These are phyloP conservation scores for Lentinus brumalis DNA, from an alignment of 768 basidiomycete genomes.

Conservation along the genomic window DNA sequence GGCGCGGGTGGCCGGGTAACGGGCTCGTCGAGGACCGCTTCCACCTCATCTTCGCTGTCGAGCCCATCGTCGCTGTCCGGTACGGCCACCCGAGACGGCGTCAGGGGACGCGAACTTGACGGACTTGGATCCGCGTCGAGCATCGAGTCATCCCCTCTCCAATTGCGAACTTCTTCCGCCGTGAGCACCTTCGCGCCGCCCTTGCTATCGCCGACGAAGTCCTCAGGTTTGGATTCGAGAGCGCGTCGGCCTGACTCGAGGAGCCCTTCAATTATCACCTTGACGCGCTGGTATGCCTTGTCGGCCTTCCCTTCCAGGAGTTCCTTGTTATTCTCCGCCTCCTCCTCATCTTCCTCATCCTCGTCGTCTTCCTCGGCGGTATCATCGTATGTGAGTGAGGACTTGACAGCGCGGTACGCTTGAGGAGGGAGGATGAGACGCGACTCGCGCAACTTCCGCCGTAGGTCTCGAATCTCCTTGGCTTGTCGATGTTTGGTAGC, in stretches of 20 bases:
- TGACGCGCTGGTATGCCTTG: constrained; percentile 63
- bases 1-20: constrained; percentile 22
- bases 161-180: constrained; percentile 68
- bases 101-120: constrained; percentile 14
- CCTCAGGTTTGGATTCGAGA: constrained; percentile 56
- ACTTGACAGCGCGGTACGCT: constrained; percentile 57
- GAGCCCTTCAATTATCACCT: constrained; percentile 61
- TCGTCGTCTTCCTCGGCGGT: constrained; percentile 45
- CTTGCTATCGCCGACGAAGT: constrained; percentile 46
- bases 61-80: constrained; percentile 19
- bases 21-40: constrained; percentile 24
- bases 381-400: constrained; percentile 48
- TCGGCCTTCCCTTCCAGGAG: constrained; percentile 43
- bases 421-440: constrained; percentile 75
- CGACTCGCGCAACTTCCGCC: constrained; percentile 80
- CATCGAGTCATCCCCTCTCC: constrained; percentile 38
- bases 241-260: constrained; percentile 61
- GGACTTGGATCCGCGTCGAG: constrained; percentile 16
- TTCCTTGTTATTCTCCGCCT: constrained; percentile 44
- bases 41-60: constrained; percentile 33
- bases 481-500: constrained; percentile 77
- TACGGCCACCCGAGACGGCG: constrained; percentile 25
- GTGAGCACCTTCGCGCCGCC: constrained; percentile 67
- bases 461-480: constrained; percentile 83
- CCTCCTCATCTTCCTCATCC: constrained; percentile 42